These are phyloP conservation scores for Gossypium davidsonii DNA, from an alignment of 441 rosid genomes.

Conservation along the genomic window DNA sequence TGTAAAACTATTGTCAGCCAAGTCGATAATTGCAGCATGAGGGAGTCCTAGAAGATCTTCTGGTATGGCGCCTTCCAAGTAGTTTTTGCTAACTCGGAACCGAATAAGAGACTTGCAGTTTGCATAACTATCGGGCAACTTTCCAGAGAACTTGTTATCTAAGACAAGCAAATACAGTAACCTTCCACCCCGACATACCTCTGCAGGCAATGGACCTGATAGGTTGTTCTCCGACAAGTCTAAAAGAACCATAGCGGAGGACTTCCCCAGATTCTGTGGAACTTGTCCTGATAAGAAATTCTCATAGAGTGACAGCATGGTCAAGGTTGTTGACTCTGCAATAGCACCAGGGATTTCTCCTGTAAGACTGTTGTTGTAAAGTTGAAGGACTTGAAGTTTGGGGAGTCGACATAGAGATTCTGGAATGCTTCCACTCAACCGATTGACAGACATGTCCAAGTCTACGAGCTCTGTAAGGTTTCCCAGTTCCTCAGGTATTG, in stretches of 20 bases:
- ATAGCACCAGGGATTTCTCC: constrained; percentile 71
- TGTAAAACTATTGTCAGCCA: constrained; percentile 57
- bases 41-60: constrained; percentile 65
- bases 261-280: constrained; percentile 57
- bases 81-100: constrained; percentile 74
- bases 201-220: constrained; percentile 62
- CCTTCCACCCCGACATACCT: constrained; percentile 69
- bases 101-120: constrained; percentile 64
- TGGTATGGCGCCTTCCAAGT: constrained; percentile 56
- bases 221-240: constrained; percentile 81
- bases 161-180: constrained; percentile 71
- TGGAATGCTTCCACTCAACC: constrained; percentile 66
- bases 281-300: constrained; percentile 71
- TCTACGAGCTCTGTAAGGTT: constrained; percentile 76
- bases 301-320: constrained; percentile 60
- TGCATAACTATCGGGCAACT: constrained; percentile 52
- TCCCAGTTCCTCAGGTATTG: constrained; percentile 79
- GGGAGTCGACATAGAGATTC: constrained; percentile 75
- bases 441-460: constrained; percentile 81
- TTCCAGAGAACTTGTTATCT: constrained; percentile 62
- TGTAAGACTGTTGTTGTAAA: constrained; percentile 85
- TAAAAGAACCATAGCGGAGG: constrained; percentile 49
- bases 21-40: constrained; percentile 75
- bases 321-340: constrained; percentile 55
- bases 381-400: constrained; percentile 63